A percentile compares a stretch with the other conserved stretches of the same genome.
Conservation (phyloP, 768 basidiomycete species). For the Podaxis sp. region DNA sequence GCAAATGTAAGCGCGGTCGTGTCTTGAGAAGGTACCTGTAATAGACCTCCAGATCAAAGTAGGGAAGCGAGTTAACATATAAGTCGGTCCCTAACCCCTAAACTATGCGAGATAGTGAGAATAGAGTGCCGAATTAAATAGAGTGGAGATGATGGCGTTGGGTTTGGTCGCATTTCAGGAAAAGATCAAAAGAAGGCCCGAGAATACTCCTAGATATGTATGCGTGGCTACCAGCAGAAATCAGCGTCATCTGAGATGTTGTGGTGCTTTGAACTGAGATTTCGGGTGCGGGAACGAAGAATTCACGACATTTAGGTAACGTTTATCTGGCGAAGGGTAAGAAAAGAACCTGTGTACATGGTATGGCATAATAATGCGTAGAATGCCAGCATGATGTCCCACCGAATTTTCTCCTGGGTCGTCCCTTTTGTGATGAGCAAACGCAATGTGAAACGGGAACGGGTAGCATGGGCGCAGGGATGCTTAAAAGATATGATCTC, state of each 20-base stretch:
- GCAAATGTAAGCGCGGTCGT: background rate
- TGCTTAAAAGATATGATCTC: no score
- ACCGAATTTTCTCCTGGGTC: slow-evolving; percentile 14
- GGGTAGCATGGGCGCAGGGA: no score
- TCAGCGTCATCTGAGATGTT: background rate
- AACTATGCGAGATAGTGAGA: background rate
- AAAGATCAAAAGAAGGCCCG: slow-evolving; percentile 10
- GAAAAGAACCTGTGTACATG: background rate
- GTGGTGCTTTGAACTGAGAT: background rate
- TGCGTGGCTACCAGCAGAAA: background rate
- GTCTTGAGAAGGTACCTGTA: background rate
- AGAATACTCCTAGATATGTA: slow-evolving; percentile 11
- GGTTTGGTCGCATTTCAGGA: no score
- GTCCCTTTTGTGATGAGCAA: background rate
- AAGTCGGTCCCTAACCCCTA: background rate
- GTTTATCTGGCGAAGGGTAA: background rate
- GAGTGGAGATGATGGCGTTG: background rate
- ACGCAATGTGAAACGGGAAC: background rate
- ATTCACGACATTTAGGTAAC: slow-evolving; percentile 4
- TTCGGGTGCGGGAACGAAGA: background rate
- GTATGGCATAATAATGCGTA: background rate
- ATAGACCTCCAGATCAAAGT: background rate
- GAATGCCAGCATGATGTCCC: background rate
- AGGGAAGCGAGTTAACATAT: slow-evolving; percentile 8
- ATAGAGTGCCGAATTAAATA: background rate